Conservation (phyloP, 257 asterid species). For the Verbascum thapsus region DNA sequence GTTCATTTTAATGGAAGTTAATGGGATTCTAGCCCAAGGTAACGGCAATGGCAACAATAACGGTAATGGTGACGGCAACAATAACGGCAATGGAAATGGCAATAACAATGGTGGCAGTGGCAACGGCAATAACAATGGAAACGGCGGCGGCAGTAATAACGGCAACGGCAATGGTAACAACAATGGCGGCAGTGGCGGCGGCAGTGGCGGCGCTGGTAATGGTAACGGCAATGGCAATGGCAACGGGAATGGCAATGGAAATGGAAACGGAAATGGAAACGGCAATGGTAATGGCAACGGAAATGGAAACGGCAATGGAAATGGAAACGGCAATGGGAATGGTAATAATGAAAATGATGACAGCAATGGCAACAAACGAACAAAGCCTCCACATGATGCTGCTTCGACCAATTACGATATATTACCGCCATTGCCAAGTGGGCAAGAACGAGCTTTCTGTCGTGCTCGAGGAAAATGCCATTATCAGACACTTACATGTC, state of each 20-base stretch:
- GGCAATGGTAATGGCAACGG: not conserved
- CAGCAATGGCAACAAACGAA: not conserved
- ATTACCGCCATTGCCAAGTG: conserved; percentile 41
- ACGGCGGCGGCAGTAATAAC: conserved; percentile 1
- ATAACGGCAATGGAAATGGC: conserved; percentile 15
- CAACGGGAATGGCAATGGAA: too few species aligned
- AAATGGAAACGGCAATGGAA: too few species aligned
- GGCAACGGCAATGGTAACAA: conserved; percentile 19
- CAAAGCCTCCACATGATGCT: conserved; percentile 36
- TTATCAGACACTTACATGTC: conserved; percentile 54
- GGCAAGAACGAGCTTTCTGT: conserved; percentile 55
- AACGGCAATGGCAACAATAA: conserved; percentile 18
- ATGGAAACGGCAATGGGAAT: conserved; percentile 13
- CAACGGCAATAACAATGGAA: conserved; percentile 1
- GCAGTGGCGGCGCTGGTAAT: too few species aligned
- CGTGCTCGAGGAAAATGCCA: conserved; percentile 44
- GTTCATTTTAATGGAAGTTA: too few species aligned
- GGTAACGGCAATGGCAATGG: too few species aligned
- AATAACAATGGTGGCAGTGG: conserved; percentile 9
- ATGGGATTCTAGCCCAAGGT: too few species aligned
- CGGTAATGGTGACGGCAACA: conserved; percentile 18
- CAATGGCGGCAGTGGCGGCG: too few species aligned
- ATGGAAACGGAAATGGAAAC: too few species aligned
- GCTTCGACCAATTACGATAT: conserved; percentile 43
- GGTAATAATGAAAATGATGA: conserved; percentile 6